A percentile compares a stretch with the other conserved stretches of the same genome.
Evolutionary conservation across 192 early-diverging fungal genomes (phyloP).

Genomic region (Pecoramyces ruminantium): DNA sequence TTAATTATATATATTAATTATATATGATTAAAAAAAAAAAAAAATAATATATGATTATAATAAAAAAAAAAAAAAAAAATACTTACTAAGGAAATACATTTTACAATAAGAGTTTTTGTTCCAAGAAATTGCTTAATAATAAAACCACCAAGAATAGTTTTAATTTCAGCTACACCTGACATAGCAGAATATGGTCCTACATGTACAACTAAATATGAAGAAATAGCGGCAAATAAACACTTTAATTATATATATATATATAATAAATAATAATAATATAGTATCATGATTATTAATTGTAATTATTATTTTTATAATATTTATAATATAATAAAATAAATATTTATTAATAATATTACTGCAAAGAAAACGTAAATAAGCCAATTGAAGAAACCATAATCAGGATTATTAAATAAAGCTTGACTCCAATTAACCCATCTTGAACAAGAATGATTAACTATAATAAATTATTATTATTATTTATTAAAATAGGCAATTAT

Average conservation of each 20-base stretch:
- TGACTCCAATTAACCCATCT: not conserved
- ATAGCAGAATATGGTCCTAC: not conserved
- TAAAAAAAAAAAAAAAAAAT: not conserved
- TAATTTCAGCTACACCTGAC: slow-evolving; percentile 49
- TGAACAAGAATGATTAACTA: not conserved
- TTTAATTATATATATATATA: not conserved
- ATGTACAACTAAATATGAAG: not conserved
- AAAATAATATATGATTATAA: no score
- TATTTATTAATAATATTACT: not conserved
- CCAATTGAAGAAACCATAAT: not conserved
- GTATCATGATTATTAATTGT: no score
- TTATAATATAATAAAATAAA: not conserved
- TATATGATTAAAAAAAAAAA: no score
- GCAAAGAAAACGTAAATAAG: not conserved
- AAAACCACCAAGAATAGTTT: slow-evolving; percentile 86
- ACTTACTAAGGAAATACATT: slow-evolving; percentile 69
- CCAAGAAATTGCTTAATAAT: slow-evolving; percentile 86
- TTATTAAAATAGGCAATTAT: no score
- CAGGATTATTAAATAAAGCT: not conserved
- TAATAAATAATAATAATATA: no score
- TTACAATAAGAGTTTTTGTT: slow-evolving; percentile 75
- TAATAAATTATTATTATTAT: not conserved
- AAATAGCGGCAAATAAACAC: not conserved
- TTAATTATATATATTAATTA: no score
- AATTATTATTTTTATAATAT: no score